phyloP scores from a whole-genome alignment of 2,329 filamentous ascomycete genomes.

The Colletotrichum higginsianum region DNA sequence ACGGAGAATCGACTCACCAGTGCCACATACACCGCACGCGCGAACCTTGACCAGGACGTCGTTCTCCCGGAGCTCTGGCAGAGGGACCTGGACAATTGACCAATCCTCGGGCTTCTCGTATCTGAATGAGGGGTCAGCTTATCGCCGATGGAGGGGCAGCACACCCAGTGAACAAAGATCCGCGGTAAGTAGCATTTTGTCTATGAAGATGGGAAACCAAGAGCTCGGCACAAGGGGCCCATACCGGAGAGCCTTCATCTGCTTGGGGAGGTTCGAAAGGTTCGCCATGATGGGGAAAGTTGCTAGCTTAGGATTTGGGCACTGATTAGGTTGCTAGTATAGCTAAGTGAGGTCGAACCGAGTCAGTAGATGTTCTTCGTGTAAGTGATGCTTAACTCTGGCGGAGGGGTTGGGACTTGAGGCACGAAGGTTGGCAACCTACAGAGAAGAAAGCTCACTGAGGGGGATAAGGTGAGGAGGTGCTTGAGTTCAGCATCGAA shows the following conservation, averaged over 20 bases:
- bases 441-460: constrained; percentile 10
- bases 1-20: constrained; percentile 56
- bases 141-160: constrained; percentile 37
- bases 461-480: not conserved
- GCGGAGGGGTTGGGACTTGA: not conserved
- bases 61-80: constrained; percentile 72
- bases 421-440: not conserved
- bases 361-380: constrained; percentile 3
- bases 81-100: constrained; percentile 73
- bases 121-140: constrained; percentile 51
- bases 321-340: not conserved
- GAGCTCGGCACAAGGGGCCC: constrained; percentile 43
- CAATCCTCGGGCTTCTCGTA: constrained; percentile 76
- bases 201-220: not conserved
- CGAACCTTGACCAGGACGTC: constrained; percentile 78
- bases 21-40: constrained; percentile 75
- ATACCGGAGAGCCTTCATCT: constrained; percentile 75
- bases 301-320: not conserved
- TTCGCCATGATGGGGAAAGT: constrained; percentile 51
- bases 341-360: not conserved
- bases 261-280: constrained; percentile 64
- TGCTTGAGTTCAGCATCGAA: not conserved
- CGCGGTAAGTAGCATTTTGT: not conserved
- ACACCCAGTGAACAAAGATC: constrained; percentile 25
- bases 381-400: not conserved